Evolutionary conservation across 2,329 filamentous ascomycete species (phyloP).

Genomic region (Dothideomycetes sp.): DNA sequence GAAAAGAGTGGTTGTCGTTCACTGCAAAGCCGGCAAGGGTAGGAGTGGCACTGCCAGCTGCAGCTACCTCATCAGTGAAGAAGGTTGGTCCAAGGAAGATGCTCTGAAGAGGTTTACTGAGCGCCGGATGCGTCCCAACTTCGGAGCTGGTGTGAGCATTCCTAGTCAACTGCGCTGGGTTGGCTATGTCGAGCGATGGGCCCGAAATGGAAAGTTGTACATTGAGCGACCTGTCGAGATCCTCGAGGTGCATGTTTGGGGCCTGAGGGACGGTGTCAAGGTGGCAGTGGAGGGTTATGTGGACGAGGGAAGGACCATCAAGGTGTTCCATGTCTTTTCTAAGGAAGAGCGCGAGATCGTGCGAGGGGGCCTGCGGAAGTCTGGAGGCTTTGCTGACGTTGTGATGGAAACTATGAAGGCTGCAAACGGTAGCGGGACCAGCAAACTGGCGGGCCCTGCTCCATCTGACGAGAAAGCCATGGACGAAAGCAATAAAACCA

Average conservation of each 20-base stretch:
- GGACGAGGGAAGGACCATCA: conserved; percentile 82
- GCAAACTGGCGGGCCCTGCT: conserved; percentile 1
- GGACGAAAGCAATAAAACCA: conserved; percentile 8
- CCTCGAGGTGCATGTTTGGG: conserved; percentile 82
- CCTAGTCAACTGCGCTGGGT: conserved; percentile 85
- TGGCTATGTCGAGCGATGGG: conserved; percentile 80
- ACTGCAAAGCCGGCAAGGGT: conserved; percentile 96
- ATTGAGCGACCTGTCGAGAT: conserved; percentile 75
- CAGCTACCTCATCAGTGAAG: conserved; percentile 82
- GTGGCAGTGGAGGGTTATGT: conserved; percentile 74
- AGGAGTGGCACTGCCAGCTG: conserved; percentile 80
- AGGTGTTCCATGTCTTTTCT: conserved; percentile 69
- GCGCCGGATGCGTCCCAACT: conserved; percentile 76
- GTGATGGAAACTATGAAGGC: conserved; percentile 31
- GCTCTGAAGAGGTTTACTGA: conserved; percentile 63
- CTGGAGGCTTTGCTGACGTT: conserved; percentile 30
- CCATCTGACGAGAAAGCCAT: conserved; percentile 7
- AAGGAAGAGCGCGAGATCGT: conserved; percentile 61
- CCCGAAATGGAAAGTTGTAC: conserved; percentile 64
- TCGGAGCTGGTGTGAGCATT: conserved; percentile 84
- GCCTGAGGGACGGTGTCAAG: conserved; percentile 76
- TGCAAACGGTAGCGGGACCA: conserved; percentile 9
- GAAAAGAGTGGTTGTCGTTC: conserved; percentile 70
- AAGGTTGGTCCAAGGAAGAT: conserved; percentile 56
- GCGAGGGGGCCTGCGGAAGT: conserved; percentile 37